Conservation (phyloP, 305 asterid species). For the Ruellia speciosa region DNA sequence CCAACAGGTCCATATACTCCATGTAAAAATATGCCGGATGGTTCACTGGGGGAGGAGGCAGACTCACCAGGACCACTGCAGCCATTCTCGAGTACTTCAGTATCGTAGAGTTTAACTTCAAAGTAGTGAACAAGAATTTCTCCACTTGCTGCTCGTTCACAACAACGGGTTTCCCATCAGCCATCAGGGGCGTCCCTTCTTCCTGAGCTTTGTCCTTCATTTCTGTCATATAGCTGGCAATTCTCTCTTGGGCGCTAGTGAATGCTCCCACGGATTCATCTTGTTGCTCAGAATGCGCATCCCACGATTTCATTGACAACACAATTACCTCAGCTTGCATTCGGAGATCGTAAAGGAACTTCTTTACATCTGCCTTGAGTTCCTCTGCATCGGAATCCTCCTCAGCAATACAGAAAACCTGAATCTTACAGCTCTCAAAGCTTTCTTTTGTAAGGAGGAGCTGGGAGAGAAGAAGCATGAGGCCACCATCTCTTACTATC, state of each 20-base stretch:
- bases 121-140: conserved; percentile 66
- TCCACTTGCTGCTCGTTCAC: conserved; percentile 79
- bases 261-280: conserved; percentile 85
- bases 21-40: conserved; percentile 87
- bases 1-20: conserved; percentile 97
- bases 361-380: conserved; percentile 73
- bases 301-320: conserved; percentile 91
- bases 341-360: conserved; percentile 88
- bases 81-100: conserved; percentile 90
- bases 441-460: conserved; percentile 84
- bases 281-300: conserved; percentile 56
- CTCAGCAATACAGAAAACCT: conserved; percentile 91
- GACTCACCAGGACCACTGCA: conserved; percentile 90
- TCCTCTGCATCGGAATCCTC: conserved; percentile 95
- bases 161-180: conserved; percentile 66
- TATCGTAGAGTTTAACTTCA: conserved; percentile 81
- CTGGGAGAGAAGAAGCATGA: conserved; percentile 94
- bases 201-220: conserved; percentile 55
- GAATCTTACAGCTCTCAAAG: conserved; percentile 94
- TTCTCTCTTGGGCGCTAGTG: conserved; percentile 51
- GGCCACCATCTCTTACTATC: conserved; percentile 96
- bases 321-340: conserved; percentile 98
- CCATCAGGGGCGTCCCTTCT: conserved; percentile 57
- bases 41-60: conserved; percentile 86
- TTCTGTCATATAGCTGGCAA: conserved; percentile 38